Evolutionary conservation across 2,329 filamentous ascomycete genomes (phyloP).

Genomic region (Fusarium decemcellulare): DNA sequence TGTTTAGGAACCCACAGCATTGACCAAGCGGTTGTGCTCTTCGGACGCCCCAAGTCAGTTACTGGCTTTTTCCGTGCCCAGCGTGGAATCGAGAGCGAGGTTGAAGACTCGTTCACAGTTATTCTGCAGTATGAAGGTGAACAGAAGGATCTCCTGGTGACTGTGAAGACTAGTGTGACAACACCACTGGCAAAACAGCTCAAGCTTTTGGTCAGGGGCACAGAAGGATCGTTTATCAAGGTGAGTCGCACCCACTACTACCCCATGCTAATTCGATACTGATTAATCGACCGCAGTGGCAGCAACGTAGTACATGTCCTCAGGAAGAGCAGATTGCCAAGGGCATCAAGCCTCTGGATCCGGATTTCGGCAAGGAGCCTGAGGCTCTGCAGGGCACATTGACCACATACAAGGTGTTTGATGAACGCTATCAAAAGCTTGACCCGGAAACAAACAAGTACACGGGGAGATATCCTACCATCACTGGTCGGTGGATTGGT

Average conservation of each 20-base stretch:
- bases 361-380: slow-evolving; percentile 33
- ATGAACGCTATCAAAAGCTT: slow-evolving; percentile 48
- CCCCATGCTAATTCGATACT: rapidly evolving
- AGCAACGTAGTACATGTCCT: slow-evolving; percentile 54
- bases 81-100: slow-evolving; percentile 40
- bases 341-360: slow-evolving; percentile 28
- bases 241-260: neutral
- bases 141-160: slow-evolving; percentile 49
- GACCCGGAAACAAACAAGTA: slow-evolving; percentile 51
- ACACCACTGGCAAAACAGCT: slow-evolving; percentile 37
- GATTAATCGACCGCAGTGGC: slow-evolving; percentile 64
- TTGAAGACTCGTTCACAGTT: slow-evolving; percentile 68
- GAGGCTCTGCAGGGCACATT: slow-evolving; percentile 46
- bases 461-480: slow-evolving; percentile 54
- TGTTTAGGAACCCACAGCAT: slow-evolving; percentile 39
- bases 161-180: slow-evolving; percentile 34
- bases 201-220: slow-evolving; percentile 37
- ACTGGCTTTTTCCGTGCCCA: slow-evolving; percentile 42
- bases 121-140: slow-evolving; percentile 68
- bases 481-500: slow-evolving; percentile 55
- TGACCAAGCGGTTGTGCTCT: slow-evolving; percentile 37
- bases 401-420: slow-evolving; percentile 55
- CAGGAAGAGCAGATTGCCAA: slow-evolving; percentile 41
- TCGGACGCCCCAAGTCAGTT: slow-evolving; percentile 35
- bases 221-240: slow-evolving; percentile 41